A percentile compares a stretch with the other conserved stretches of the same genome.
These are phyloP conservation scores for Chaetoscypha palmicola DNA, from an alignment of 2,329 filamentous ascomycete genomes.

Conservation along the genomic window DNA sequence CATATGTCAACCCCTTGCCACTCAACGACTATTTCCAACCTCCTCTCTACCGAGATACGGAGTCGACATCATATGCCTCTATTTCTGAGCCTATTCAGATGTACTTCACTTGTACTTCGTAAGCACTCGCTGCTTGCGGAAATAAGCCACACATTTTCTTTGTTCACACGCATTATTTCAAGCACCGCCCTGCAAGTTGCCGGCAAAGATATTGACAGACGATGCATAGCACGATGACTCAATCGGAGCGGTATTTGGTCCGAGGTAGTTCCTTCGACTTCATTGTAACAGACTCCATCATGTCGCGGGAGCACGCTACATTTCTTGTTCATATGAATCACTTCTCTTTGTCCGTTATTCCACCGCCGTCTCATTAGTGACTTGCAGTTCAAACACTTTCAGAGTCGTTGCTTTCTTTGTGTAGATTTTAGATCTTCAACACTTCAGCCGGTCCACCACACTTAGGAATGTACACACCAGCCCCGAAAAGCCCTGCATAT, in stretches of 20 bases:
- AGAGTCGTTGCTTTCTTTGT: conserved; percentile 8
- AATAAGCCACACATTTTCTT: too few species aligned
- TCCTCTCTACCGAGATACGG: too few species aligned
- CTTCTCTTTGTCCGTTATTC: conserved; percentile 7
- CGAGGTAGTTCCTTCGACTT: conserved; percentile 1
- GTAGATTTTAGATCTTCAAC: conserved; percentile 1
- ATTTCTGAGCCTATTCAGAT: too few species aligned
- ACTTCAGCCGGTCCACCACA: neutral
- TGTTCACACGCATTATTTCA: too few species aligned
- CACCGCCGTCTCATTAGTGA: neutral
- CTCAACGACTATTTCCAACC: too few species aligned
- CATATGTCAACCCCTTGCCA: too few species aligned
- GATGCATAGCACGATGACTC: too few species aligned
- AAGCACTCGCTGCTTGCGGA: too few species aligned
- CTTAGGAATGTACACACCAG: conserved; percentile 1
- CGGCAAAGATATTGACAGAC: too few species aligned
- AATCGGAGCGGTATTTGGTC: neutral
- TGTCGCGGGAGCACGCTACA: conserved; percentile 2
- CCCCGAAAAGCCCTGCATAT: neutral
- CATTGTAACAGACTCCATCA: conserved; percentile 6
- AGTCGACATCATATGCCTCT: too few species aligned
- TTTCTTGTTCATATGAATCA: neutral
- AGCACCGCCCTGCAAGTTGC: too few species aligned
- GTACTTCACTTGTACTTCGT: too few species aligned
- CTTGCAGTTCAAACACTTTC: conserved; percentile 3